Evolutionary conservation across 2,329 filamentous ascomycete species (phyloP).

Genomic region (Exophiala oligosperma): DNA sequence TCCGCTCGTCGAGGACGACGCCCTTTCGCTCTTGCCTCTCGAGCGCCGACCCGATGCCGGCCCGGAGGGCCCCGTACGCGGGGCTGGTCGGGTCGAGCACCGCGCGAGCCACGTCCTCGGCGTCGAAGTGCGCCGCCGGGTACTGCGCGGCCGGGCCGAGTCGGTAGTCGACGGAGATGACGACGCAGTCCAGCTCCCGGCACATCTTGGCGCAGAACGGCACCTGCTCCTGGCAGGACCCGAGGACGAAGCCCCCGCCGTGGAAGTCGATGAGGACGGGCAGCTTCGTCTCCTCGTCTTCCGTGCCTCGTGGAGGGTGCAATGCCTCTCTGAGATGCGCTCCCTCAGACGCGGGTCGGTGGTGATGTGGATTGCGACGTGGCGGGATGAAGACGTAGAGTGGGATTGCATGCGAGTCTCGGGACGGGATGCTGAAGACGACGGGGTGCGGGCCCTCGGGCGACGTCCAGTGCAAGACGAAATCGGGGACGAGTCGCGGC

Average conservation of each 20-base stretch:
- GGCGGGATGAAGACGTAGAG: constrained; percentile 29
- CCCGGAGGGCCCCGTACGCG: constrained; percentile 20
- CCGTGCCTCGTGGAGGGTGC: not conserved
- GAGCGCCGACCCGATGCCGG: constrained; percentile 22
- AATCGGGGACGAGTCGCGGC: constrained; percentile 27
- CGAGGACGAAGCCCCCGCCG: constrained; percentile 30
- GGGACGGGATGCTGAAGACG: constrained; percentile 27
- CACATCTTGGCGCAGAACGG: constrained; percentile 50
- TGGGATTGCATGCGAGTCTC: constrained; percentile 27
- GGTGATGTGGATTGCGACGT: constrained; percentile 10
- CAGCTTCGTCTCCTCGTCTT: constrained; percentile 10
- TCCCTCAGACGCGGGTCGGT: constrained; percentile 7
- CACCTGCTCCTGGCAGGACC: constrained; percentile 36
- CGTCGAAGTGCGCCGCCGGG: constrained; percentile 49
- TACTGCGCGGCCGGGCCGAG: constrained; percentile 50
- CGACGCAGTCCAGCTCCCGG: constrained; percentile 41
- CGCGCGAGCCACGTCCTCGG: constrained; percentile 47
- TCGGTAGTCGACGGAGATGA: constrained; percentile 50
- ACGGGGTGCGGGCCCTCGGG: constrained; percentile 29
- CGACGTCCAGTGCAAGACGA: constrained; percentile 27
- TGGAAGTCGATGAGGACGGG: constrained; percentile 31
- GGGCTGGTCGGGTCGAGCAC: constrained; percentile 36
- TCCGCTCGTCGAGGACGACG: constrained; percentile 35
- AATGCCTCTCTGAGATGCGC: constrained; percentile 16
- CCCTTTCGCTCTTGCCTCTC: constrained; percentile 15